phyloP scores from a whole-genome alignment of 2,329 filamentous ascomycete genomes.

The Pseudogymnoascus sp. region DNA sequence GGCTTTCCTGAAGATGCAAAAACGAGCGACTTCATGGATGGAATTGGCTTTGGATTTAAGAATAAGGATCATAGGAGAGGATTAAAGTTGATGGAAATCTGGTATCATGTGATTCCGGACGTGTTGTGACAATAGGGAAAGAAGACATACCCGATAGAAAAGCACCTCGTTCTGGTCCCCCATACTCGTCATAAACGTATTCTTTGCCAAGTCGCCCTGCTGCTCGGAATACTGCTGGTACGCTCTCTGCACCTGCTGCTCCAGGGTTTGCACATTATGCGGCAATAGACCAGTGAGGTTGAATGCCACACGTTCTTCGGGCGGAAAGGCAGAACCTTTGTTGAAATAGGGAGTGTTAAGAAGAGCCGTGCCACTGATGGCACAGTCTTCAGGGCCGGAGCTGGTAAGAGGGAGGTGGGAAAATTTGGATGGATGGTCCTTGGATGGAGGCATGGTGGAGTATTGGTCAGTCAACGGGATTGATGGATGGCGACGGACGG shows the following conservation, averaged over 20 bases:
- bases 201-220: constrained; percentile 65
- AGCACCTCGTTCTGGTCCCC: constrained; percentile 81
- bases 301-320: constrained; percentile 62
- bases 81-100: background rate
- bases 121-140: background rate
- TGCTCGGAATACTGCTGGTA: constrained; percentile 69
- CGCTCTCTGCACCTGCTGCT: constrained; percentile 68
- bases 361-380: constrained; percentile 45
- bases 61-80: background rate
- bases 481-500: background rate
- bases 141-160: constrained; percentile 58
- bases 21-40: background rate
- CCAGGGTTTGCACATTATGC: constrained; percentile 62
- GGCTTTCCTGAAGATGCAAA: background rate
- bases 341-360: constrained; percentile 66
- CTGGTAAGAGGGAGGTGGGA: constrained; percentile 42
- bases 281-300: constrained; percentile 68
- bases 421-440: constrained; percentile 32
- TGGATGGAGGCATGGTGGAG: constrained; percentile 18
- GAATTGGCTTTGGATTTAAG: background rate
- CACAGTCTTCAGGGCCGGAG: constrained; percentile 42
- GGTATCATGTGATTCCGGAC: background rate
- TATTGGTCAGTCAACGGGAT: background rate
- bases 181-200: constrained; percentile 79
- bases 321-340: constrained; percentile 73